A percentile compares a stretch with the other conserved stretches of the same genome.
Evolutionary conservation across 2,329 filamentous ascomycete genomes (phyloP).

Genomic region (Lasiodiplodia gonubiensis): DNA sequence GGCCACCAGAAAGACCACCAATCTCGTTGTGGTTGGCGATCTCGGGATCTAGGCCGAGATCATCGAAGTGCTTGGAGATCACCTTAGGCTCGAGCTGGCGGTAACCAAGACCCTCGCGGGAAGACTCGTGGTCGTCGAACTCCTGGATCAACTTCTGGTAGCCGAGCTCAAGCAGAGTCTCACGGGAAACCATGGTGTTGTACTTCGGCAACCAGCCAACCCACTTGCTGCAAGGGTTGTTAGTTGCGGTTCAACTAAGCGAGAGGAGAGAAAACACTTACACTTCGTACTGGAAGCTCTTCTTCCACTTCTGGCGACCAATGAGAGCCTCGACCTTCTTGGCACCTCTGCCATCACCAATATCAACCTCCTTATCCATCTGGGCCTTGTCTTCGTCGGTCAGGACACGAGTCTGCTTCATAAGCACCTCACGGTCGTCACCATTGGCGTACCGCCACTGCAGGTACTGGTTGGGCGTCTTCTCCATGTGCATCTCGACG

Average conservation of each 20-base stretch:
- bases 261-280: constrained; percentile 51
- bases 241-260: constrained; percentile 34
- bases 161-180: constrained; percentile 83
- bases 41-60: constrained; percentile 92
- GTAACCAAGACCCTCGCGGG: constrained; percentile 97
- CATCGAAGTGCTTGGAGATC: constrained; percentile 98
- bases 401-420: constrained; percentile 95
- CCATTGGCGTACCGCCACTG: constrained; percentile 98
- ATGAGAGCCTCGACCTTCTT: constrained; percentile 86
- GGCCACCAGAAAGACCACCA: constrained; percentile 90
- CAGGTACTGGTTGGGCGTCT: constrained; percentile 98
- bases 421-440: constrained; percentile 92
- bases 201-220: constrained; percentile 83
- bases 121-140: constrained; percentile 98
- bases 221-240: constrained; percentile 74
- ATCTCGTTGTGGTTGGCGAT: constrained; percentile 99
- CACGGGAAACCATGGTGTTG: constrained; percentile 91
- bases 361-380: constrained; percentile 87
- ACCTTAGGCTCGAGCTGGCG: constrained; percentile 89
- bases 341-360: constrained; percentile 79
- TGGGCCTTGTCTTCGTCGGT: constrained; percentile 85
- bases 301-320: constrained; percentile 98
- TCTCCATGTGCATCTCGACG: constrained; percentile 99
- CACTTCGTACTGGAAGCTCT: constrained; percentile 98
- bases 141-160: constrained; percentile 96